These are phyloP conservation scores for Nemania sp. DNA, from an alignment of 2,329 filamentous ascomycete species.

Conservation along the genomic window DNA sequence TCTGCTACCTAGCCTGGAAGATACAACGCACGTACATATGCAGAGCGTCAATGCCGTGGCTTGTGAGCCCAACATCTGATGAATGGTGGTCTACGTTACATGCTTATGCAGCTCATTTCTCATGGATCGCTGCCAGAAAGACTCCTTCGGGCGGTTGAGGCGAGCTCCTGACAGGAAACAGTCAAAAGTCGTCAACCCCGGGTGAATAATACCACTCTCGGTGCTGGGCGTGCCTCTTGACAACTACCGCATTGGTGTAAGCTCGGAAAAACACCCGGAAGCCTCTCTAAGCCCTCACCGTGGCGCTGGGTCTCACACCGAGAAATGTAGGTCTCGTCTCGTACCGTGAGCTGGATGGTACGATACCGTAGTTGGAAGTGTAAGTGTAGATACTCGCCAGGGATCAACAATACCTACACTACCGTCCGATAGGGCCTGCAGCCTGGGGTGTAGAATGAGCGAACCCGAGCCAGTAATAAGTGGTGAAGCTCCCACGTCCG, in stretches of 20 bases:
- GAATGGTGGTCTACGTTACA: conserved; percentile 24
- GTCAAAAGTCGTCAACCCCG: not conserved
- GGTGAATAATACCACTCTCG: not conserved
- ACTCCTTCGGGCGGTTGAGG: not conserved
- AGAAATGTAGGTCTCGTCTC: conserved; percentile 10
- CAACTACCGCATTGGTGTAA: not conserved
- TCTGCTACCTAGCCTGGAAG: conserved; percentile 28
- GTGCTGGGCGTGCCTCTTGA: not conserved
- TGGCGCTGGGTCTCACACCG: conserved; percentile 27
- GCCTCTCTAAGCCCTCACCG: conserved; percentile 19
- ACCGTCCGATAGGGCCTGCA: conserved; percentile 20
- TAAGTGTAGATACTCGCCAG: not conserved
- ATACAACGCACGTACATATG: conserved; percentile 38
- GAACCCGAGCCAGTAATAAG: conserved; percentile 13
- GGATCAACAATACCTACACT: conserved; percentile 13
- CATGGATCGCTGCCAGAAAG: conserved; percentile 15
- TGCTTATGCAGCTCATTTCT: conserved; percentile 23
- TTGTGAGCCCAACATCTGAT: conserved; percentile 36
- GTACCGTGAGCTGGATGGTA: conserved; percentile 4
- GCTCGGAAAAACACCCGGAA: conserved; percentile 7
- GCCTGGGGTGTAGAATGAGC: conserved; percentile 17
- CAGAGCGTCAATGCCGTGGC: conserved; percentile 35
- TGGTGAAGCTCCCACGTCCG: conserved; percentile 18
- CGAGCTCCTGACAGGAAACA: not conserved
- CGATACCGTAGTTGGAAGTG: not conserved